Evolutionary conservation across 106 monocot genomes (phyloP).

Genomic region (Apostasia ramifera): DNA sequence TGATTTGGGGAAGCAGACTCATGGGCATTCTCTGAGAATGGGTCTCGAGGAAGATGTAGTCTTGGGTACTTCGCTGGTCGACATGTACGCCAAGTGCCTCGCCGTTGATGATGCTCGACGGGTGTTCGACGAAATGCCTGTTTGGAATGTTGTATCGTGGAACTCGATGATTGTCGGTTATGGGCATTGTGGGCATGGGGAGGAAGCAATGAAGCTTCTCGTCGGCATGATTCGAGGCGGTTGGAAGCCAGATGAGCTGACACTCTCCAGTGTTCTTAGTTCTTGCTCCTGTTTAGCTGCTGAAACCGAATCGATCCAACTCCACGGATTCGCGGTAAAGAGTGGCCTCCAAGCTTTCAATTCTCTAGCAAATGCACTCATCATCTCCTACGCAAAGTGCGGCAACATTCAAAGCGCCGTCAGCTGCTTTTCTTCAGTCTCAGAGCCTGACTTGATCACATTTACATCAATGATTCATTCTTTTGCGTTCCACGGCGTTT

Average conservation of each 20-base stretch:
- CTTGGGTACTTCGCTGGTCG: slow-evolving; percentile 32
- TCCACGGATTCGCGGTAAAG: slow-evolving; percentile 35
- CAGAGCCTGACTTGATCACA: slow-evolving; percentile 41
- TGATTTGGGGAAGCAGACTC: slow-evolving; percentile 21
- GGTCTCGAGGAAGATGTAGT: slow-evolving; percentile 37
- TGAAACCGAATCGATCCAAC: slow-evolving; percentile 23
- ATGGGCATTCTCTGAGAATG: slow-evolving; percentile 26
- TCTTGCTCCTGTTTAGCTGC: slow-evolving; percentile 40
- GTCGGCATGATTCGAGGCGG: slow-evolving; percentile 16
- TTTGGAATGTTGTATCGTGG: slow-evolving; percentile 41
- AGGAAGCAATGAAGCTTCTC: slow-evolving; percentile 41
- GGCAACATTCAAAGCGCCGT: slow-evolving; percentile 28
- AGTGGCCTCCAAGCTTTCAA: slow-evolving; percentile 20
- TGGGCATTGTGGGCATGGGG: slow-evolving; percentile 18
- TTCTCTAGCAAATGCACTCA: slow-evolving; percentile 50
- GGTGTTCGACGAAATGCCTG: slow-evolving; percentile 25
- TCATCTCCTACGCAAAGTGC: slow-evolving; percentile 42
- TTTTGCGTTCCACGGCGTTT: slow-evolving; percentile 55
- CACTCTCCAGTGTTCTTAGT: slow-evolving; percentile 43
- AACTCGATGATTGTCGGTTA: slow-evolving; percentile 53
- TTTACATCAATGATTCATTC: slow-evolving; percentile 56
- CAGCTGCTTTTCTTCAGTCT: slow-evolving; percentile 21
- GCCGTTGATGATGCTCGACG: slow-evolving; percentile 22
- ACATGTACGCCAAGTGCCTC: slow-evolving; percentile 60
- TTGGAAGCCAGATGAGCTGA: slow-evolving; percentile 50